Conservation (phyloP, 257 asterid species). For the Dorcoceras hygrometricum region DNA sequence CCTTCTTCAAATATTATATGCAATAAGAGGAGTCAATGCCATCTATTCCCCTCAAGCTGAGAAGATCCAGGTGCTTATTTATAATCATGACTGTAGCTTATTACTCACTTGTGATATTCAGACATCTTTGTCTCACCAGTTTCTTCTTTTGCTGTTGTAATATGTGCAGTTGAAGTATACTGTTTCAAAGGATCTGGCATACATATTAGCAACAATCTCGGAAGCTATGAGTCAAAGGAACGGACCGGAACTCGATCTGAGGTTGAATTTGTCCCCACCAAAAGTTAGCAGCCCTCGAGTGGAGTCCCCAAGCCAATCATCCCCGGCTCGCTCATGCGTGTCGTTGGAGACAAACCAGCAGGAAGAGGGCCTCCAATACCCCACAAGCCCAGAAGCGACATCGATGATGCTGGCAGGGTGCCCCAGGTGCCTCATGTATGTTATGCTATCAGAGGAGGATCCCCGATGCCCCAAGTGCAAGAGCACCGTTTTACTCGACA, state of each 20-base stretch:
- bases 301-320: constrained; percentile 48
- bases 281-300: constrained; percentile 28
- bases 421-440: constrained; percentile 86
- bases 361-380: constrained; percentile 43
- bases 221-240: constrained; percentile 36
- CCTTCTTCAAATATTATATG: background rate
- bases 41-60: background rate
- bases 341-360: constrained; percentile 66
- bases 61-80: too few relatives aligned
- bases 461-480: constrained; percentile 90
- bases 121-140: constrained; percentile 16
- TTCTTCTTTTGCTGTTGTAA: constrained; percentile 1
- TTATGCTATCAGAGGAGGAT: constrained; percentile 79
- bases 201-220: background rate
- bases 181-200: too few relatives aligned
- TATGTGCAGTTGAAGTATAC: constrained; percentile 10
- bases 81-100: too few relatives aligned
- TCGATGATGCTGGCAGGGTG: constrained; percentile 75
- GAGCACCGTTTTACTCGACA: constrained; percentile 73
- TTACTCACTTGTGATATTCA: background rate
- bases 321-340: constrained; percentile 55
- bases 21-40: background rate
- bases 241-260: constrained; percentile 44
- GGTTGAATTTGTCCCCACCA: constrained; percentile 59
- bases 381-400: constrained; percentile 54